Percentiles rank a stretch among this genome's conserved stretches.
These are phyloP conservation scores for Trichopus zeylanicus DNA, from an alignment of 116 monocot genomes.

Conservation along the genomic window DNA sequence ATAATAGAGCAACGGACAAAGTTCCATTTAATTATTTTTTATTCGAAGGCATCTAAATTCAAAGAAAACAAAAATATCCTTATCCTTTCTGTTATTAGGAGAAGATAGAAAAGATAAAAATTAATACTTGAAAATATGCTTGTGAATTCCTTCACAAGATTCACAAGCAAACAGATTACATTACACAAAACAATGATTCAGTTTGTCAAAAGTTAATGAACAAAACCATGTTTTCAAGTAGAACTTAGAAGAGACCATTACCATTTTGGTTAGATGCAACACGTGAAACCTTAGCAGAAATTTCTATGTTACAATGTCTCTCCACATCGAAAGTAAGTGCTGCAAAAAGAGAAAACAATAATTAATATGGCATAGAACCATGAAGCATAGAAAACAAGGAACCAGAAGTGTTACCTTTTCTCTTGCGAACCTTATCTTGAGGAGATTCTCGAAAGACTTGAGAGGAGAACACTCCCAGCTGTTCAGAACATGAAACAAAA, in stretches of 20 bases:
- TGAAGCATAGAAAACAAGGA: neutral
- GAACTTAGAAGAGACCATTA: constrained; percentile 15
- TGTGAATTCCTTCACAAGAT: too few relatives aligned
- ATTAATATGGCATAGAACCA: neutral
- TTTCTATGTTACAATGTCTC: constrained; percentile 85
- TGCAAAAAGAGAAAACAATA: constrained; percentile 15
- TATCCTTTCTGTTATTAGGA: too few relatives aligned
- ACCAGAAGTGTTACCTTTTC: constrained; percentile 45
- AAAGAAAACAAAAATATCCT: too few relatives aligned
- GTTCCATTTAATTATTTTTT: too few relatives aligned
- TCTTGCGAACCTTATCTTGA: constrained; percentile 26
- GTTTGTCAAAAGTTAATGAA: too few relatives aligned
- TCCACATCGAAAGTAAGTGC: constrained; percentile 68
- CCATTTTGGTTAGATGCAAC: constrained; percentile 47
- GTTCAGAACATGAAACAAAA: constrained; percentile 16
- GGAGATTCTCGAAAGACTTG: constrained; percentile 84
- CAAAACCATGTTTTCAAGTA: too few relatives aligned
- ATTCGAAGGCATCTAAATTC: too few relatives aligned
- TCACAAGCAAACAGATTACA: too few relatives aligned
- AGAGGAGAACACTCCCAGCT: constrained; percentile 86
- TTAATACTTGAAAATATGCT: too few relatives aligned
- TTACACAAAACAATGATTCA: too few relatives aligned
- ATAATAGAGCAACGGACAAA: too few relatives aligned
- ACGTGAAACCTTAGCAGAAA: constrained; percentile 74
- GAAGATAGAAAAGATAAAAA: too few relatives aligned